These are phyloP conservation scores for Pleurotus giganteus DNA, from an alignment of 768 basidiomycete genomes.

Conservation along the genomic window DNA sequence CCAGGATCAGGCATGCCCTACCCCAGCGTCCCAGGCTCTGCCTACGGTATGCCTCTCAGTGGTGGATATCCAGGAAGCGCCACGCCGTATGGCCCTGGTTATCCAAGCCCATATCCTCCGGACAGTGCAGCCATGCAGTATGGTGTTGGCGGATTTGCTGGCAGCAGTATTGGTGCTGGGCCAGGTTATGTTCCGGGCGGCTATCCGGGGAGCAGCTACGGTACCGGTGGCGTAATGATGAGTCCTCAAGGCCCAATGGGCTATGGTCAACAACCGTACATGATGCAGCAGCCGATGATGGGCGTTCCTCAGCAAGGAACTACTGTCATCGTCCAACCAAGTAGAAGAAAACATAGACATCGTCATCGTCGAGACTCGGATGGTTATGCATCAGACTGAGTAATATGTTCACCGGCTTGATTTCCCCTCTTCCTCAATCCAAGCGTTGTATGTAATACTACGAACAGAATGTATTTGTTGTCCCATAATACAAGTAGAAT, in stretches of 20 bases:
- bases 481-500: too few species aligned
- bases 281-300: slow-evolving; percentile 8
- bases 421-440: not conserved
- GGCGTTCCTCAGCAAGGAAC: not conserved
- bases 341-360: slow-evolving; percentile 10
- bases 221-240: slow-evolving; percentile 9
- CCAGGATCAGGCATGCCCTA: slow-evolving; percentile 21
- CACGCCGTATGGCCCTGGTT: not conserved
- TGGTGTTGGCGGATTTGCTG: slow-evolving; percentile 9
- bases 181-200: slow-evolving; percentile 1
- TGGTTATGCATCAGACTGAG: slow-evolving; percentile 7
- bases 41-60: slow-evolving; percentile 8
- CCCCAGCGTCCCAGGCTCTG: slow-evolving; percentile 17
- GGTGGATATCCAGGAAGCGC: slow-evolving; percentile 4
- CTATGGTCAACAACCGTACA: slow-evolving; percentile 5
- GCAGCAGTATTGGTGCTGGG: slow-evolving; percentile 1
- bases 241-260: not conserved
- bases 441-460: not conserved
- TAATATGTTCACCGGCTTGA: not conserved
- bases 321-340: slow-evolving; percentile 3
- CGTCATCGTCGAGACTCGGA: slow-evolving; percentile 7
- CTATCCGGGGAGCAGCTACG: slow-evolving; percentile 8
- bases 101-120: slow-evolving; percentile 4
- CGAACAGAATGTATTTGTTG: not conserved
- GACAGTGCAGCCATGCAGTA: slow-evolving; percentile 1